phyloP scores from a whole-genome alignment of 139 green algal genomes.

The Helicosporidium sp. region DNA sequence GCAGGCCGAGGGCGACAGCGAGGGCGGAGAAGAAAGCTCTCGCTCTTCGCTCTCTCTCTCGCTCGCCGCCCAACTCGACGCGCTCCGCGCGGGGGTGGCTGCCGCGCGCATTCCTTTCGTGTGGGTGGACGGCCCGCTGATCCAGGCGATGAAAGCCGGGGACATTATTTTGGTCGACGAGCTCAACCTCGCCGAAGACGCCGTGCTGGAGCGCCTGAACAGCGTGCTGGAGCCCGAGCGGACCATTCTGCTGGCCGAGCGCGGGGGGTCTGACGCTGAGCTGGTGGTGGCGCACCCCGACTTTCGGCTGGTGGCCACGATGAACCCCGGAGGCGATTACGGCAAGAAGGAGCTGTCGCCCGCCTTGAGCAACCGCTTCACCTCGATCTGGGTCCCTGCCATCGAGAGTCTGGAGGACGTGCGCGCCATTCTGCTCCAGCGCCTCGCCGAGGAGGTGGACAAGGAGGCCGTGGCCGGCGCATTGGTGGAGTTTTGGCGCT shows the following conservation, averaged over 20 bases:
- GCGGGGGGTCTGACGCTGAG: constrained; percentile 56
- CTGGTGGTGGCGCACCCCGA: constrained; percentile 51
- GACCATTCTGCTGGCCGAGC: constrained; percentile 80
- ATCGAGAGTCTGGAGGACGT: constrained; percentile 46
- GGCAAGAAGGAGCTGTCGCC: constrained; percentile 96
- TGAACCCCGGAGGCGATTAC: constrained; percentile 91
- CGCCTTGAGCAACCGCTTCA: constrained; percentile 86
- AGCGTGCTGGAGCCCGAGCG: constrained; percentile 82
- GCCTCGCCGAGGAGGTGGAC: neutral
- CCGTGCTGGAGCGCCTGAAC: constrained; percentile 93
- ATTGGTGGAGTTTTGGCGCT: constrained; percentile 68
- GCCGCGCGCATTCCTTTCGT: too few relatives aligned
- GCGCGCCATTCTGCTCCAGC: constrained; percentile 32
- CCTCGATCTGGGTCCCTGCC: constrained; percentile 65
- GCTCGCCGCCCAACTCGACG: too few relatives aligned
- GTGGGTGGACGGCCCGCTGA: constrained; percentile 83
- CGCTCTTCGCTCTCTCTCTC: too few relatives aligned
- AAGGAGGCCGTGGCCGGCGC: constrained; percentile 9
- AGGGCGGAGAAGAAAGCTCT: too few relatives aligned
- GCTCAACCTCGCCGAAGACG: constrained; percentile 93
- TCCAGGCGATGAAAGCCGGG: constrained; percentile 77
- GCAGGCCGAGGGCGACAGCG: too few relatives aligned
- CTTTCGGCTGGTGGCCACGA: constrained; percentile 86
- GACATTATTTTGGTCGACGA: constrained; percentile 92
- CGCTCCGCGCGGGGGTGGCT: too few relatives aligned